These are phyloP conservation scores for Cydonia oblonga DNA, from an alignment of 331 rosid species.

Conservation along the genomic window DNA sequence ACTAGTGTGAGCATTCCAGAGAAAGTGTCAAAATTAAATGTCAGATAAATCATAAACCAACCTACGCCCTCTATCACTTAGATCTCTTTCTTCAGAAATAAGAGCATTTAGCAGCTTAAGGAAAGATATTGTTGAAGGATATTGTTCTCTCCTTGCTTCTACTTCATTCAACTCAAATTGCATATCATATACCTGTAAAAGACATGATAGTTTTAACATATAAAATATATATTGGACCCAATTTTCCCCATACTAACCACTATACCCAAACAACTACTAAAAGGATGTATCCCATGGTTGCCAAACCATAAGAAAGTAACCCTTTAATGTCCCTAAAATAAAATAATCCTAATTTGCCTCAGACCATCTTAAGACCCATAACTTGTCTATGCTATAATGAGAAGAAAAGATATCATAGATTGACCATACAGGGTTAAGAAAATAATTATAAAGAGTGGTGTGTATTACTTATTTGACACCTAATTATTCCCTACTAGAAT, in stretches of 20 bases:
- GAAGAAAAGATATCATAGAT: background rate
- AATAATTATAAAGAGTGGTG: background rate
- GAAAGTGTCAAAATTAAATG: constrained; percentile 1
- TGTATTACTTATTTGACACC: background rate
- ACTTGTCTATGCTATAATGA: background rate
- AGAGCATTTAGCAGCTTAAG: constrained; percentile 81
- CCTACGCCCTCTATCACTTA: constrained; percentile 89
- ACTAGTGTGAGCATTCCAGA: background rate
- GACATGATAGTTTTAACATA: background rate
- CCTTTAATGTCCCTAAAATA: background rate
- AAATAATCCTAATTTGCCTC: background rate
- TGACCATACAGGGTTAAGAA: background rate
- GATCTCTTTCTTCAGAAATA: constrained; percentile 81
- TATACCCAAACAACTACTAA: background rate
- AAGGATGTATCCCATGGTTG: background rate
- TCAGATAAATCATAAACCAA: constrained; percentile 10
- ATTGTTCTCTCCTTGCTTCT: constrained; percentile 91
- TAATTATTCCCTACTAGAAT: background rate
- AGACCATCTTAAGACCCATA: background rate
- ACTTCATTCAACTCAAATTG: constrained; percentile 89
- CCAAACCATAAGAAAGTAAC: no score
- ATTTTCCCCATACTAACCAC: background rate
- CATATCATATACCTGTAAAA: constrained; percentile 89
- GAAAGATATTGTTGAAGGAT: constrained; percentile 92
- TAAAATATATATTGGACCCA: background rate